Conservation (phyloP, 2,329 filamentous ascomycete species). For the Stagonosporopsis rhizophila region DNA sequence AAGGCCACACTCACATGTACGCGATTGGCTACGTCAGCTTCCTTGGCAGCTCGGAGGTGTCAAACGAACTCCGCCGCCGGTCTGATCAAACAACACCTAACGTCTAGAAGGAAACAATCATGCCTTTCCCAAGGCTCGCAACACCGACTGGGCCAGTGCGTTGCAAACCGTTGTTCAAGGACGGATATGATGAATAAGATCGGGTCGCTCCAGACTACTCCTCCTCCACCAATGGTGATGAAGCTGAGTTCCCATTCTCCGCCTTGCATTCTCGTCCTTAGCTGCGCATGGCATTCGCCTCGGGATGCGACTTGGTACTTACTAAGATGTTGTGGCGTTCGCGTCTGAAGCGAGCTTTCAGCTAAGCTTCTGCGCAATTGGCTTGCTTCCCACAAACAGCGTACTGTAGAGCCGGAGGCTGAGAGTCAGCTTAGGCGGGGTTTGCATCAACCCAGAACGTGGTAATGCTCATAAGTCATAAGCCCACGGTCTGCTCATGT, state of each 20-base stretch:
- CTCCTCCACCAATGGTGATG: not conserved
- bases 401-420: slow-evolving; percentile 6
- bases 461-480: not conserved
- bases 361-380: slow-evolving; percentile 9
- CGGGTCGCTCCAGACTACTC: not conserved
- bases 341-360: slow-evolving; percentile 8
- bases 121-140: no score
- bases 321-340: slow-evolving; percentile 6
- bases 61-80: slow-evolving; percentile 4
- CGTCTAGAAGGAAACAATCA: not conserved
- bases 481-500: not conserved
- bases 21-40: slow-evolving; percentile 19
- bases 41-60: slow-evolving; percentile 18
- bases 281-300: not conserved
- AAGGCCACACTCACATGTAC: slow-evolving; percentile 14
- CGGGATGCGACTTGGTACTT: not conserved
- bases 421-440: slow-evolving; percentile 10
- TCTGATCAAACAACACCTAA: slow-evolving; percentile 1
- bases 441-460: not conserved
- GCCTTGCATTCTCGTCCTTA: not conserved
- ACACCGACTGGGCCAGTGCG: no score
- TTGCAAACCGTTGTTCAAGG: not conserved
- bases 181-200: not conserved
- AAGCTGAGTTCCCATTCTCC: not conserved
- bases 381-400: not conserved